Percentiles rank a stretch among this genome's conserved stretches.
These are phyloP conservation scores for Schoenoplectus tabernaemontani DNA, from an alignment of 202 grass and related monocot genomes.

Conservation along the genomic window DNA sequence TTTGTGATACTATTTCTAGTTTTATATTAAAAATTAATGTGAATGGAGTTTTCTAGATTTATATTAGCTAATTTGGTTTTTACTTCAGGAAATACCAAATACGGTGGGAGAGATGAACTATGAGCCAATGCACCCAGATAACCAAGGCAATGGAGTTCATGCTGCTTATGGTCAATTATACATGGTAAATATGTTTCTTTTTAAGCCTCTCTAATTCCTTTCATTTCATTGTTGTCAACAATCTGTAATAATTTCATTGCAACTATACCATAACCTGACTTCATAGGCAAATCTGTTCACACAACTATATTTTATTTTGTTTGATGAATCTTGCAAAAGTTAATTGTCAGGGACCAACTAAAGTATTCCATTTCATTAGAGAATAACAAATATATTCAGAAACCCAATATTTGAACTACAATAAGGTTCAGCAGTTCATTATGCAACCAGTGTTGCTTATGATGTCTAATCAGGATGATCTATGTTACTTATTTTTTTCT, in stretches of 20 bases:
- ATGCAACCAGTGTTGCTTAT: neutral
- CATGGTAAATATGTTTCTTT: conserved; percentile 14
- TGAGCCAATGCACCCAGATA: conserved; percentile 19
- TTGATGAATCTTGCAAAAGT: neutral
- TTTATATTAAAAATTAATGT: neutral
- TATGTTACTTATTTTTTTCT: neutral
- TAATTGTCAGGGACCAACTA: neutral
- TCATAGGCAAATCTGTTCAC: neutral
- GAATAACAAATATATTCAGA: neutral
- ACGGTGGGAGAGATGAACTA: conserved; percentile 23
- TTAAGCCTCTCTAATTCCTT: neutral
- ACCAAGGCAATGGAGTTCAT: conserved; percentile 20
- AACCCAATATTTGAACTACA: neutral
- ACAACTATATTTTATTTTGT: neutral
- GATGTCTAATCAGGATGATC: conserved; percentile 3
- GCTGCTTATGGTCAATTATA: conserved; percentile 26
- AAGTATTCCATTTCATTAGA: neutral
- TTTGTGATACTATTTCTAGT: too few relatives aligned
- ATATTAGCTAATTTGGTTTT: neutral
- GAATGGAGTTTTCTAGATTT: neutral
- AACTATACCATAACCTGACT: neutral
- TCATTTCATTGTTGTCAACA: neutral
- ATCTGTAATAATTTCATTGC: neutral
- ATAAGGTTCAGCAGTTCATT: neutral
- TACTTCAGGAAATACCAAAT: conserved; percentile 19